These are phyloP conservation scores for Haplographium delicatum DNA, from an alignment of 495 filamentous ascomycete genomes.

Conservation along the genomic window DNA sequence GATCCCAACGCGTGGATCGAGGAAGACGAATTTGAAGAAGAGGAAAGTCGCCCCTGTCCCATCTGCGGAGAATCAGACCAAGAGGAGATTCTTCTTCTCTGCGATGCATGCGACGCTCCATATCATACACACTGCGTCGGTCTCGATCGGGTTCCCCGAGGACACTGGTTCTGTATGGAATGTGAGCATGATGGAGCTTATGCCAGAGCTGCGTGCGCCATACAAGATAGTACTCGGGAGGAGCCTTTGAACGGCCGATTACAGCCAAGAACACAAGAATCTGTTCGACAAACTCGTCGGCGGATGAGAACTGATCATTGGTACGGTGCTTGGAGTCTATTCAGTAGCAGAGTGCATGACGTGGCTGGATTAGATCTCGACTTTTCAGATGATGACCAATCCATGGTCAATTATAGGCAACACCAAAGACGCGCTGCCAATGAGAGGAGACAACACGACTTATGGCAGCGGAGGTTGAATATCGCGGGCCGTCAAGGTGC, in stretches of 20 bases:
- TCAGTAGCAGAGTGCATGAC: slow-evolving; percentile 44
- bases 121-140: slow-evolving; percentile 86
- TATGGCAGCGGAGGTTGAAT: slow-evolving; percentile 75
- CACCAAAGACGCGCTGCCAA: slow-evolving; percentile 54
- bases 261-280: slow-evolving; percentile 43
- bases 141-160: slow-evolving; percentile 64
- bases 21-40: slow-evolving; percentile 63
- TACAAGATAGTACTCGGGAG: slow-evolving; percentile 28
- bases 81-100: slow-evolving; percentile 76
- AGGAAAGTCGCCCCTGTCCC: slow-evolving; percentile 64
- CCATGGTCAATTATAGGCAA: slow-evolving; percentile 40
- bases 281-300: slow-evolving; percentile 39
- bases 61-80: slow-evolving; percentile 71
- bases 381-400: slow-evolving; percentile 79
- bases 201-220: slow-evolving; percentile 33
- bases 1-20: slow-evolving; percentile 75
- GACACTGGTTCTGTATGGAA: slow-evolving; percentile 79
- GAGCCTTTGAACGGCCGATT: slow-evolving; percentile 17
- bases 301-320: slow-evolving; percentile 46
- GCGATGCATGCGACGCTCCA: slow-evolving; percentile 77
- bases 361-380: slow-evolving; percentile 75
- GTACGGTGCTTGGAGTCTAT: slow-evolving; percentile 50
- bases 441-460: slow-evolving; percentile 60
- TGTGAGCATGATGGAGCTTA: slow-evolving; percentile 56
- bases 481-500: slow-evolving; percentile 74